Conservation (phyloP, 129 eudicot species). For the Silybum marianum region DNA sequence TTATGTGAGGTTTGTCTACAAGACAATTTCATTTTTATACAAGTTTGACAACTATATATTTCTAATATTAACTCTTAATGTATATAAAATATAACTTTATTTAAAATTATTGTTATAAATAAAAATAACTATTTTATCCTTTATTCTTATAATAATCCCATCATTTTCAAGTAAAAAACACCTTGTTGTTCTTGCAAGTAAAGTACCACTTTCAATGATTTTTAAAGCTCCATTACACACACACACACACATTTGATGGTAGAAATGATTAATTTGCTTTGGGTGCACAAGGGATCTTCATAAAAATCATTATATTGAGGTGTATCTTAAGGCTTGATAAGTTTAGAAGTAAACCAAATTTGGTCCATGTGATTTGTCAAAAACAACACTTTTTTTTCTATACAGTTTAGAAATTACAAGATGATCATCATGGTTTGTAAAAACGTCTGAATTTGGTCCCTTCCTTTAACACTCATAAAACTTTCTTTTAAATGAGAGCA, state of each 20-base stretch:
- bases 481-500: too few species aligned
- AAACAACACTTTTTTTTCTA: too few species aligned
- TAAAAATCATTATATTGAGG: conserved; percentile 12
- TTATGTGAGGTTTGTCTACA: not conserved
- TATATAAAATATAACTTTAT: not conserved
- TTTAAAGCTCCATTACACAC: not conserved
- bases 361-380: too few species aligned
- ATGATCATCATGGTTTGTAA: too few species aligned
- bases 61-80: not conserved
- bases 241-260: not conserved
- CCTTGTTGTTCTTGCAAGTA: conserved; percentile 25
- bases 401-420: too few species aligned
- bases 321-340: conserved; percentile 17
- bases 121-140: not conserved
- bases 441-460: too few species aligned
- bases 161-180: not conserved
- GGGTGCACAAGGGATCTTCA: conserved; percentile 9
- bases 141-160: not conserved
- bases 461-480: too few species aligned
- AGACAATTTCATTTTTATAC: too few species aligned
- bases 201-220: conserved; percentile 12
- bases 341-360: too few species aligned
- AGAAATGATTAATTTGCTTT: conserved; percentile 12
- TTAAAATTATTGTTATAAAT: not conserved
- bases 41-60: not conserved